These are phyloP conservation scores for Secale cereale DNA, from an alignment of 176 grass and related monocot species.

Conservation along the genomic window DNA sequence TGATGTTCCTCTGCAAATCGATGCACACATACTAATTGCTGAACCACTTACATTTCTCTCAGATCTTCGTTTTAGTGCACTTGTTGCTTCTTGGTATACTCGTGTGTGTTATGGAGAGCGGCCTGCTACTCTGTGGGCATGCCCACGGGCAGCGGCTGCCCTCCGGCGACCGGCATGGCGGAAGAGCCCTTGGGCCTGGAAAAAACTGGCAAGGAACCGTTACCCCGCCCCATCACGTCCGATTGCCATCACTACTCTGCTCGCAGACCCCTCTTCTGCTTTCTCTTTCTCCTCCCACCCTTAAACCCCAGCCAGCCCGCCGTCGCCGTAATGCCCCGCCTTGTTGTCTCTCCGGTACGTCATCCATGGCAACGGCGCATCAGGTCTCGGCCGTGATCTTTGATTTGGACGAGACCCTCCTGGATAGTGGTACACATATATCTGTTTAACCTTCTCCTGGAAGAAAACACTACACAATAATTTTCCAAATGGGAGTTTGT, in stretches of 20 bases:
- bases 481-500: neutral
- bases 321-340: neutral
- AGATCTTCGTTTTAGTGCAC: no score
- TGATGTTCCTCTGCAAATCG: no score
- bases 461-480: neutral
- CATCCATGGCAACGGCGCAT: slow-evolving; percentile 33
- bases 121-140: neutral
- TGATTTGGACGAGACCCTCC: slow-evolving; percentile 75
- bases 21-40: no score
- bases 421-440: slow-evolving; percentile 38
- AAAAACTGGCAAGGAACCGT: neutral
- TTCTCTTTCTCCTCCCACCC: neutral
- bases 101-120: neutral
- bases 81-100: neutral
- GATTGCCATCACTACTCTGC: neutral
- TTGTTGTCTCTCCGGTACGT: neutral
- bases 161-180: neutral
- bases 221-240: neutral
- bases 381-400: slow-evolving; percentile 57
- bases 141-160: neutral
- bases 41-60: no score
- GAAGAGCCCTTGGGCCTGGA: neutral
- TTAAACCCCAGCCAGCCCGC: slow-evolving; percentile 22
- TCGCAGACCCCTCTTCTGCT: neutral
- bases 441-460: neutral